A percentile compares a stretch with the other conserved stretches of the same genome.
Conservation (phyloP, 176 grass and related monocot genomes). For the Hordeum vulgare region DNA sequence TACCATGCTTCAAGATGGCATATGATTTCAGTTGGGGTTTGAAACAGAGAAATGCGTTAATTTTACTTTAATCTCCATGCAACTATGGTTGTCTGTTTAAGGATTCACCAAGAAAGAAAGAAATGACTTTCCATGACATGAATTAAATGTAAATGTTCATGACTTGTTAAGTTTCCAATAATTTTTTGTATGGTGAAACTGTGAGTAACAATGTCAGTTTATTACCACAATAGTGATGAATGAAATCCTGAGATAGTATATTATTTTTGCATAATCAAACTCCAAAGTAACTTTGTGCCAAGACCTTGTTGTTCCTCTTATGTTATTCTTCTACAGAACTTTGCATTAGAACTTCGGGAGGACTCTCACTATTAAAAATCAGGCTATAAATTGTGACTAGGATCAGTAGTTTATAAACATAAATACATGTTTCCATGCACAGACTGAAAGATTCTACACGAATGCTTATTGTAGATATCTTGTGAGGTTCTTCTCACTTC, state of each 20-base stretch:
- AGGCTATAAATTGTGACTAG: neutral
- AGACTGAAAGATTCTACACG: neutral
- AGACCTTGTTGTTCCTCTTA: neutral
- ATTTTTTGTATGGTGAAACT: neutral
- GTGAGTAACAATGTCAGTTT: neutral
- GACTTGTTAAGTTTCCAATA: neutral
- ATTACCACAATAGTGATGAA: neutral
- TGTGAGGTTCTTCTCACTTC: conserved; percentile 15
- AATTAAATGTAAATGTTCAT: neutral
- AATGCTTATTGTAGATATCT: neutral
- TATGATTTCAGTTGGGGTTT: neutral
- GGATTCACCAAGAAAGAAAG: neutral
- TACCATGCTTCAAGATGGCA: neutral
- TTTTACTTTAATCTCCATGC: neutral
- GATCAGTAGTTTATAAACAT: neutral
- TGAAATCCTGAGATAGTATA: neutral
- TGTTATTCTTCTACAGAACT: neutral
- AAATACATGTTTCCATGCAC: neutral
- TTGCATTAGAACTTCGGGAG: neutral
- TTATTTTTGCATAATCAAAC: neutral
- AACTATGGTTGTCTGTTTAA: neutral
- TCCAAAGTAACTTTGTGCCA: neutral
- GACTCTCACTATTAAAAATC: neutral
- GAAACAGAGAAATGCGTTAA: neutral
- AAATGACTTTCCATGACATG: neutral